phyloP scores from a whole-genome alignment of 73 alveolate species.

The Paramecium octaurelia region DNA sequence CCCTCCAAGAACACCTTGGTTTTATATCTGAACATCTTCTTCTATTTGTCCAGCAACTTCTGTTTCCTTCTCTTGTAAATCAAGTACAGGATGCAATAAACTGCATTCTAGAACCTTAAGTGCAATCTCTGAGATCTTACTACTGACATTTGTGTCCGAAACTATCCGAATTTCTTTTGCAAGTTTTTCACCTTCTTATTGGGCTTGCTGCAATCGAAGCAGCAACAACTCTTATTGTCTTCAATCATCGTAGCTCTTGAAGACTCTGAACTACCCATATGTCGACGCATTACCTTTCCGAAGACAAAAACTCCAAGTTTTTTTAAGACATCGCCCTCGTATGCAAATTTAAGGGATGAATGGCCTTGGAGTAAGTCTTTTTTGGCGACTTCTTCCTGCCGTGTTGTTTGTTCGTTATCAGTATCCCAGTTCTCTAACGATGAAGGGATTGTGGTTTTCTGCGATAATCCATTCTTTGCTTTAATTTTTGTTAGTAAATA shows the following conservation, averaged over 20 bases:
- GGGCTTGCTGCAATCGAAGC: background rate
- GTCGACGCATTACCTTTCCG: background rate
- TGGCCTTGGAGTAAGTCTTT: background rate
- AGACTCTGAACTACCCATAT: background rate
- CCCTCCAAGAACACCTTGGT: background rate
- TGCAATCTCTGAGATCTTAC: background rate
- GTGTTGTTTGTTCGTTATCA: background rate
- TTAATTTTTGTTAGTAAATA: background rate
- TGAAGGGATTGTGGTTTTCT: background rate
- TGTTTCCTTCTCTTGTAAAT: background rate
- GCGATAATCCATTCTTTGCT: background rate
- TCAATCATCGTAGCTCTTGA: background rate
- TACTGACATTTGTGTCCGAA: background rate
- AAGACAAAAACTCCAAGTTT: background rate
- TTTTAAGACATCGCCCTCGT: background rate
- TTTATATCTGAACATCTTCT: background rate
- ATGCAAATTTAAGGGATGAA: background rate
- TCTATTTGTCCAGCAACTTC: background rate
- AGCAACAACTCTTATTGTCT: background rate
- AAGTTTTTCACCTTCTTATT: background rate
- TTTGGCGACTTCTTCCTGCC: background rate
- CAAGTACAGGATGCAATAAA: background rate
- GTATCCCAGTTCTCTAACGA: background rate
- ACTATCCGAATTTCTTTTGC: background rate
- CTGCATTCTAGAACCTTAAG: background rate